Conservation (phyloP, 1,139 yeast genomes). For the Magnusiomyces sp. region DNA sequence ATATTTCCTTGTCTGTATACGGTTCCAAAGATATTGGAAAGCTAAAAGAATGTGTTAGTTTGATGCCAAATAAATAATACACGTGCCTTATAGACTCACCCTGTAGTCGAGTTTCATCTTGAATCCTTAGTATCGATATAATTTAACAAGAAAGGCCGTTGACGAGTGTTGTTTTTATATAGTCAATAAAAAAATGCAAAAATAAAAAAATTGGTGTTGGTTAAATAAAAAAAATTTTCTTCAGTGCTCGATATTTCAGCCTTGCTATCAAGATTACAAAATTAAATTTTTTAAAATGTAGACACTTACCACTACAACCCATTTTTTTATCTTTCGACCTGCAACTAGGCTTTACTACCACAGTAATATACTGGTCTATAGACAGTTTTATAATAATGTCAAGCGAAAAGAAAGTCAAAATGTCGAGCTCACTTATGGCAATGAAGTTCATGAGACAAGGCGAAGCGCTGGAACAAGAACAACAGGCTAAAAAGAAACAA, state of each 20-base stretch:
- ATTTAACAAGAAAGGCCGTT: no score
- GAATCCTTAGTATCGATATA: no score
- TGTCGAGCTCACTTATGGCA: conserved; percentile 5
- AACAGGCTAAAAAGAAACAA: conserved; percentile 32
- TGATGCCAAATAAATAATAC: no score
- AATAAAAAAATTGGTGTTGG: neutral
- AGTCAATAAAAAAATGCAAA: no score
- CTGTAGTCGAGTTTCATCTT: no score
- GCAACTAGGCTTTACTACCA: neutral
- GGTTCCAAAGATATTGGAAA: conserved; percentile 86
- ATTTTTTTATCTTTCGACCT: neutral
- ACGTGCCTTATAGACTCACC: no score
- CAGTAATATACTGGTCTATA: neutral
- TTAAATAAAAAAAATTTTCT: neutral
- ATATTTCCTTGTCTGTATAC: conserved; percentile 89
- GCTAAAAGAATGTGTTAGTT: conserved; percentile 29
- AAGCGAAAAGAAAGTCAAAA: conserved; percentile 1
- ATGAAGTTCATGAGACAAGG: conserved; percentile 29
- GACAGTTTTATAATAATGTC: neutral
- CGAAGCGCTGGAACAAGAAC: conserved; percentile 13
- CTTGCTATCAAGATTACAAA: conserved; percentile 1
- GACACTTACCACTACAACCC: neutral
- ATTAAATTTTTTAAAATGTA: neutral
- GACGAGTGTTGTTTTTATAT: no score
- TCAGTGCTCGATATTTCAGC: conserved; percentile 1